A percentile compares a stretch with the other conserved stretches of the same genome.
Evolutionary conservation across 2,329 filamentous ascomycete genomes (phyloP).

Genomic region (Trichoderma asperellum): DNA sequence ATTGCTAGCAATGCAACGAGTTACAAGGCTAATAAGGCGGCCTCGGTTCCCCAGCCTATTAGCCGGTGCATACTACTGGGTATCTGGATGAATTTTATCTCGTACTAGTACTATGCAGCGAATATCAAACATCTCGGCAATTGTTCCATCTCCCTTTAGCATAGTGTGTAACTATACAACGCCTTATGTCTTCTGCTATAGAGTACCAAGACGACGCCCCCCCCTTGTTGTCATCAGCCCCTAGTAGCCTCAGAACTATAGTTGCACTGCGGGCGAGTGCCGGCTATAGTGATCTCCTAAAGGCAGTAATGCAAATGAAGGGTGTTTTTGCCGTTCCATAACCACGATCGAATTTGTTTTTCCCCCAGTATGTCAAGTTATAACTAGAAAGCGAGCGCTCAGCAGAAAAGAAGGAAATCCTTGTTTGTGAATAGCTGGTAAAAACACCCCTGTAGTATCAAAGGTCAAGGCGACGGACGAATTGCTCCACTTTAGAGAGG

Average conservation of each 20-base stretch:
- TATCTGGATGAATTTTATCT: neutral
- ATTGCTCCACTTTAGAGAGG: neutral
- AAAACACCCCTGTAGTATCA: neutral
- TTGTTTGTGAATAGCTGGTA: neutral
- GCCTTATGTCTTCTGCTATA: neutral
- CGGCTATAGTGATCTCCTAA: neutral
- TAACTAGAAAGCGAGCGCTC: neutral
- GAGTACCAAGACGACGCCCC: neutral
- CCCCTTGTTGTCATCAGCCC: neutral
- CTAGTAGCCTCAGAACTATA: neutral
- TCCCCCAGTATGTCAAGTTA: neutral
- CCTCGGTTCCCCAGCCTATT: neutral
- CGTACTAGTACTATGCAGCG: neutral
- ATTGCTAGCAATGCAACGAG: neutral
- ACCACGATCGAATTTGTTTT: neutral
- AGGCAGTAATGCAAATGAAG: neutral
- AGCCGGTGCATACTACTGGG: neutral
- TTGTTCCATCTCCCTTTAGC: neutral
- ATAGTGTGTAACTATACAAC: neutral
- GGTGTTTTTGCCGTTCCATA: neutral
- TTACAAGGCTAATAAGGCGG: neutral
- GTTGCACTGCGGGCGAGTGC: constrained; percentile 2
- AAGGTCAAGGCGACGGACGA: neutral
- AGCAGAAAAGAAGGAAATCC: neutral
- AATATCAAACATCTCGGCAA: neutral